phyloP scores from a whole-genome alignment of 352 stramenopile genomes.

The Phytopythium sindhum region DNA sequence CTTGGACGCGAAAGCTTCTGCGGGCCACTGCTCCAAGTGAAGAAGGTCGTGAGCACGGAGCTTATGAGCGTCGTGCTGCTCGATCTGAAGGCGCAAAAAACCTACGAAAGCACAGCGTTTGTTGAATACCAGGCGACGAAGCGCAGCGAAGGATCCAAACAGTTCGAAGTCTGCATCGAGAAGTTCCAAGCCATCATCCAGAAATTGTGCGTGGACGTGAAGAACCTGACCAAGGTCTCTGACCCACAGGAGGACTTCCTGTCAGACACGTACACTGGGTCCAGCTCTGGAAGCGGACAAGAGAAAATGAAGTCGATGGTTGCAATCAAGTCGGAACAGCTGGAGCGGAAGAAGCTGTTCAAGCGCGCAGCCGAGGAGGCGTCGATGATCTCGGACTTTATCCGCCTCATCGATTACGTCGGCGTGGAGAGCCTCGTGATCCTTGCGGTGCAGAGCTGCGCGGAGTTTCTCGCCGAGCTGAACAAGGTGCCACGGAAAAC shows the following conservation, averaged over 20 bases:
- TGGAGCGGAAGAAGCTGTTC: slow-evolving; percentile 77
- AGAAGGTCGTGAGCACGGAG: slow-evolving; percentile 85
- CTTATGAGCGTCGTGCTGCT: slow-evolving; percentile 79
- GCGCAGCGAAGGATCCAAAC: slow-evolving; percentile 82
- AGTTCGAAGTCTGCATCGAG: slow-evolving; percentile 90
- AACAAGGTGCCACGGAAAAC: slow-evolving; percentile 85
- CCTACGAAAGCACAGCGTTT: slow-evolving; percentile 86
- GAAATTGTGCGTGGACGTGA: slow-evolving; percentile 88
- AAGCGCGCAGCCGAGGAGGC: slow-evolving; percentile 86
- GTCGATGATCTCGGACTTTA: slow-evolving; percentile 90
- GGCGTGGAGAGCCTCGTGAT: slow-evolving; percentile 89
- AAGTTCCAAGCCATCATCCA: slow-evolving; percentile 89
- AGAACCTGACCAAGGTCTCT: slow-evolving; percentile 73
- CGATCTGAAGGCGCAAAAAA: slow-evolving; percentile 86
- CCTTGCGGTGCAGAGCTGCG: slow-evolving; percentile 78
- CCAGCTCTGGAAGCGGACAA: slow-evolving; percentile 30
- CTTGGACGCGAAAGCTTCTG: slow-evolving; percentile 91
- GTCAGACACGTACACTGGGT: slow-evolving; percentile 28
- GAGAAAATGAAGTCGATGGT: slow-evolving; percentile 93
- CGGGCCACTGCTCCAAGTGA: slow-evolving; percentile 82
- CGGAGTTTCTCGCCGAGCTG: slow-evolving; percentile 87
- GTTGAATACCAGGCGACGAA: slow-evolving; percentile 89
- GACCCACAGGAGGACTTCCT: slow-evolving; percentile 66
- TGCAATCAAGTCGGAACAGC: slow-evolving; percentile 88
- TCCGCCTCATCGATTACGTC: slow-evolving; percentile 93